A percentile compares a stretch with the other conserved stretches of the same genome.
Conservation (phyloP, 352 stramenopile genomes). For the Phytopythium montanum region DNA sequence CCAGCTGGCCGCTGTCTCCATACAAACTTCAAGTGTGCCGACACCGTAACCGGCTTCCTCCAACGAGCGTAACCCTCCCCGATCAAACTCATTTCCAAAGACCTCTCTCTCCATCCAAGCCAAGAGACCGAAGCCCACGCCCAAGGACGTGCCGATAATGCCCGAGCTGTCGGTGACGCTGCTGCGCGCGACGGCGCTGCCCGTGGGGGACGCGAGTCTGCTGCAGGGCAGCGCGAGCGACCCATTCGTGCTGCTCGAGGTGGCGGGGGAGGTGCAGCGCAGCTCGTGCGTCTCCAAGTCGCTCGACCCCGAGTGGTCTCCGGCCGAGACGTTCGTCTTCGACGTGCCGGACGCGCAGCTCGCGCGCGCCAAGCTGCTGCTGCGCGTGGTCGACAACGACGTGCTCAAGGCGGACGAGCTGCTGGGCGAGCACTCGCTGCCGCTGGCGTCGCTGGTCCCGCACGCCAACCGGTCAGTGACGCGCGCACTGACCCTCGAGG, state of each 20-base stretch:
- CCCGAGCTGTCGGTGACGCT: constrained; percentile 64
- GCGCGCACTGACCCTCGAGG: constrained; percentile 42
- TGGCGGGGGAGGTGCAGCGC: constrained; percentile 45
- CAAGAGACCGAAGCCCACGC: no score
- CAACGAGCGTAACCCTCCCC: no score
- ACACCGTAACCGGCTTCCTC: no score
- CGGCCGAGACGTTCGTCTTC: constrained; percentile 72
- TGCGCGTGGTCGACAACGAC: constrained; percentile 70
- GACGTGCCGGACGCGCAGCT: constrained; percentile 36
- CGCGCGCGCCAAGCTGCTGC: constrained; percentile 38
- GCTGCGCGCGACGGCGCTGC: constrained; percentile 59
- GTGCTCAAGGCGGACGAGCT: constrained; percentile 62
- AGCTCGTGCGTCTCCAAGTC: constrained; percentile 42
- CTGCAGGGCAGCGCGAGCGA: constrained; percentile 55
- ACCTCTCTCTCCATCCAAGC: no score
- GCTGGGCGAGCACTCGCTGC: constrained; percentile 44
- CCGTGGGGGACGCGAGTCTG: constrained; percentile 54
- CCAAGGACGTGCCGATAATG: constrained; percentile 28
- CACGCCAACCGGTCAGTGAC: constrained; percentile 46
- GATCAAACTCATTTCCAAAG: no score
- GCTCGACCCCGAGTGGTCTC: constrained; percentile 71
- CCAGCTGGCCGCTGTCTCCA: background rate
- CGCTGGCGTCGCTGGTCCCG: constrained; percentile 43
- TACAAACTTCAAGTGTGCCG: constrained; percentile 4
- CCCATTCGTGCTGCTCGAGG: constrained; percentile 62